Base-by-base conservation (phyloP, 2,329 filamentous ascomycete species). In the Sclerotinia trifoliorum region DNA sequence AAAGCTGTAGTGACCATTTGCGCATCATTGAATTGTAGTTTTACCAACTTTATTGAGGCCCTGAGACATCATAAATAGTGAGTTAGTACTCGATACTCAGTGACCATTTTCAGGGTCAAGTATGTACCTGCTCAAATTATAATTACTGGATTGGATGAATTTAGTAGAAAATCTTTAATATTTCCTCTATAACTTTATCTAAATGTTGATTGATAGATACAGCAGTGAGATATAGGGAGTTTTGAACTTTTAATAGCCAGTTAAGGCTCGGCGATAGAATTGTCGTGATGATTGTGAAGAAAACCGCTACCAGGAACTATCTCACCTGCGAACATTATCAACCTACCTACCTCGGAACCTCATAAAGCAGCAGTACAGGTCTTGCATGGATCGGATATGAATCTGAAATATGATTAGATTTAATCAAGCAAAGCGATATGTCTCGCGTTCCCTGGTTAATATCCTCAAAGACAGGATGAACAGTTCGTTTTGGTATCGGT, bases 1-100 rank as follows among this genome's bases (percentile, higher is more conserved):
- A 32, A 19, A 15, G 60, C 48, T 35, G 55, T 21, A 7, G 35
- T 39, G 44, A 49, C 26, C 15, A 48, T 32, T 65, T 68, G 19
- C 10, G 32, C 7, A 26, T 58, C 26, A 21, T 21, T 17, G 32
- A 6, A 44, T 44, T 7, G 4, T 15, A 19, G 17, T 19, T 39
- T 44, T n/a, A 57, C 44, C 11, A 70, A 78, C 77, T 73, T 81
- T 80, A 70, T 78, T 79, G 11, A 81, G 72, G 3, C 80, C 80
- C 57, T 81, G 79, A 6, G 80, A n/a, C n/a, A n/a, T 80, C 32
- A 80, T 74, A 1, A 78, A 80, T 74, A 1, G 79, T 76, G 65
- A 80, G 79, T 11, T 39, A 49, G 26, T 42, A 46, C 26, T 44
- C 46, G 32, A 29, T 44, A 11, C 10, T 29, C 19, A 62, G 35